Evolutionary conservation across 177 flowering plant species (phyloP), one percentile per base, ranked within the genome.

Genomic region (Telopea speciosissima): DNA sequence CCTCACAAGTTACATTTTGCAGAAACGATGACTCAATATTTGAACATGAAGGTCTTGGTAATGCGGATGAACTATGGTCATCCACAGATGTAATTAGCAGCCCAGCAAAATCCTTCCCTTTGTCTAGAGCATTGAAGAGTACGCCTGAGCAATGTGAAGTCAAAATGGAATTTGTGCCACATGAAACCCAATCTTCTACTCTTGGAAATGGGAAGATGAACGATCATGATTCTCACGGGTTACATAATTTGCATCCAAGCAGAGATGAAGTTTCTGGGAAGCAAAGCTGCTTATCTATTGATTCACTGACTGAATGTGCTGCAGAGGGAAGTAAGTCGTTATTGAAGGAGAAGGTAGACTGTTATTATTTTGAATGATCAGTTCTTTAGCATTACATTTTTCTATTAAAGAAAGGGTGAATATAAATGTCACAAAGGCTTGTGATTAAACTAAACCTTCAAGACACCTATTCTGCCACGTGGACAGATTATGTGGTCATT

Each of bases 61-160:
- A 82, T 72, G 75, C 84, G 40, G 90, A 85, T 81, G 89, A 85
- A 78, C 79, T 85, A 61, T 91, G 97, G 97, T 75, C 90, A 74
- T 81, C 90, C 69, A 83, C 83, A 79, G 87, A 88, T 79, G 75
- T 76, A 44, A 69, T 74, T 69, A 77, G 78, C 65, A 84, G 80
- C 71, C 80, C 81, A 63, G 72, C 23, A 24, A 86, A 82, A 54
- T 67, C 80, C 17, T 72, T 83, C 49, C 79, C 84, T 8, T 24
- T 74, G 31, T 74, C 84, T 68, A 69, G 75, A 68, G 73, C 65
- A n/a, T 56, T 68, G 24, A 71, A 72, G 67, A 77, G 49, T 63
- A 31, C 74, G 33, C 66, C 83, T 9, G 76, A 79, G 58, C 68
- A 79, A 7, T 72, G 68, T 76, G 81, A 84, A 69, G 68, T 66